phyloP scores from a whole-genome alignment of 2,329 filamentous ascomycete species.

The Dryadomyces quercus-mongolicae region DNA sequence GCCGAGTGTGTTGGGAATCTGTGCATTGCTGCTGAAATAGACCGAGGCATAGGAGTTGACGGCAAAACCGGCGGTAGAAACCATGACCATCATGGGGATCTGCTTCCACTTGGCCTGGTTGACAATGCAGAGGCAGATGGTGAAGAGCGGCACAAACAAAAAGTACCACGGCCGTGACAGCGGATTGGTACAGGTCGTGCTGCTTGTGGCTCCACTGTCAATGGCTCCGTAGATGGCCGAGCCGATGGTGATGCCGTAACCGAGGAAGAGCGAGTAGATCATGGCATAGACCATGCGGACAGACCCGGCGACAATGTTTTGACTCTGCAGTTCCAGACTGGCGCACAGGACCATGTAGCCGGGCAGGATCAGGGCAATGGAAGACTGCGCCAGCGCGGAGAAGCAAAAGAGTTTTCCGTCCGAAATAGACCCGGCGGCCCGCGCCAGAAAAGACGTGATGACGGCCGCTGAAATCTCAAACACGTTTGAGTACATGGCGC shows the following conservation, averaged over 20 bases:
- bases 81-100: slow-evolving; percentile 61
- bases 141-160: slow-evolving; percentile 56
- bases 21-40: slow-evolving; percentile 56
- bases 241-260: slow-evolving; percentile 60
- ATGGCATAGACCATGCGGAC: slow-evolving; percentile 66
- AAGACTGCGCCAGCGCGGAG: slow-evolving; percentile 58
- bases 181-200: slow-evolving; percentile 19
- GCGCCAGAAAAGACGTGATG: slow-evolving; percentile 54
- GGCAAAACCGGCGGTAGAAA: slow-evolving; percentile 61
- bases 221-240: slow-evolving; percentile 51
- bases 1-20: slow-evolving; percentile 67
- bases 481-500: slow-evolving; percentile 44
- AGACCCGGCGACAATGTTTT: slow-evolving; percentile 56
- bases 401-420: slow-evolving; percentile 53
- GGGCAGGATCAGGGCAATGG: slow-evolving; percentile 62
- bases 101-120: slow-evolving; percentile 76
- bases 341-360: slow-evolving; percentile 52
- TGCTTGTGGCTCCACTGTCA: slow-evolving; percentile 38
- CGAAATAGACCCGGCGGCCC: slow-evolving; percentile 55
- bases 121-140: slow-evolving; percentile 42
- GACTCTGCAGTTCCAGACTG: slow-evolving; percentile 55
- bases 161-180: slow-evolving; percentile 35
- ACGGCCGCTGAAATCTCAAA: slow-evolving; percentile 39
- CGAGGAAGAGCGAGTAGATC: slow-evolving; percentile 60
- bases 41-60: slow-evolving; percentile 62